Base-by-base conservation (phyloP, 177 flowering plant species). In the Telopea speciosissima region DNA sequence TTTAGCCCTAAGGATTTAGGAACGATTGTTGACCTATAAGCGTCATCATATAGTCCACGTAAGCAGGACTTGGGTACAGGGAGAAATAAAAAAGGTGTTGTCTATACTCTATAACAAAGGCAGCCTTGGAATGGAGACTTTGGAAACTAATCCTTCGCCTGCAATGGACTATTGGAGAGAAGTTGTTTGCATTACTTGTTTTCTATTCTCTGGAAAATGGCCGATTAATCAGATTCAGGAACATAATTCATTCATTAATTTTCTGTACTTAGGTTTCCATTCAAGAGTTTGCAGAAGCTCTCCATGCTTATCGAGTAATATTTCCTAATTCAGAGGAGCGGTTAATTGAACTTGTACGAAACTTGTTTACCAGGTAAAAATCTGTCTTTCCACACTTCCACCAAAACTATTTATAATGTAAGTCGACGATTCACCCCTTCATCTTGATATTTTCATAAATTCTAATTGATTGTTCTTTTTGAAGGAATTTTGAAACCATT, bases 291-390 rank as follows among this genome's bases (percentile, higher is more conserved):
- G 84, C 78, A 54, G 97, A 93, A 81, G 95, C 91, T 79, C 77
- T 93, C 56, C 93, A 82, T 77, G 97, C 99, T 76, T 91, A 88
- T 84, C 85, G 87, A 73, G 87, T 84, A 68, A 91, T 95, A 80
- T 91, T 95, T 82, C 93, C 91, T 62, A 91, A 91, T 78, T 91
- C 99, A 60, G 97, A 88, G 75, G 66, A 70, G 74, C 89, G 83
- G 72, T 86, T 91, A 26, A 80, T 80, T 72, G 84, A 80, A 80
- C 88, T 95, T 72, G 81, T 89, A 62, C 83, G 76, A 67, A 85
- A 85, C 54, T 79, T 90, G 65, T 75, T 90, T 76, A 76, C 68
- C 65, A 92, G 76, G 99, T 92, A 85, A 58, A 68, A 22, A 24
- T 63, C 40, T 70, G 25, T n/a, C 70, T 63, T 45, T 24, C 21